A percentile compares a stretch with the other conserved stretches of the same genome.
Conservation (phyloP, 306 rosid species). For the Pyrus pyrifolia region DNA sequence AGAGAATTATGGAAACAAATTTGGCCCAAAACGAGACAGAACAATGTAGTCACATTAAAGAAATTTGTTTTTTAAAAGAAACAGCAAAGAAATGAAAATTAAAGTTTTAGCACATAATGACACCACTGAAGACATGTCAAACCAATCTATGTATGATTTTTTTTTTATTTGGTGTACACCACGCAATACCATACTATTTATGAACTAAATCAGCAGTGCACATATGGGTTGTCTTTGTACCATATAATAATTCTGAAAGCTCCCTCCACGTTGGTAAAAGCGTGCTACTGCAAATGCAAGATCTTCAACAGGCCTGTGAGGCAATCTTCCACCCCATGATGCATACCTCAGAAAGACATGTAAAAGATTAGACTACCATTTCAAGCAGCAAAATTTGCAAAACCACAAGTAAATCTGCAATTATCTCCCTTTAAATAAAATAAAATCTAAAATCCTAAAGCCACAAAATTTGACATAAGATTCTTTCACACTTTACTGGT, state of each 20-base stretch:
- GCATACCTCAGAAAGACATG: slow-evolving; percentile 56
- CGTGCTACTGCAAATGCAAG: slow-evolving; percentile 98
- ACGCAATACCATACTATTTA: neutral
- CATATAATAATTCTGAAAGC: slow-evolving; percentile 97
- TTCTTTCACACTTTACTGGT: neutral
- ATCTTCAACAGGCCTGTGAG: slow-evolving; percentile 95
- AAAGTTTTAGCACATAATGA: neutral
- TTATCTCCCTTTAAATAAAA: neutral
- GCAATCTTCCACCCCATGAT: slow-evolving; percentile 79
- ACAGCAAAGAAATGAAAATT: neutral
- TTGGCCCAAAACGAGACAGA: neutral
- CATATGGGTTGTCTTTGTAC: slow-evolving; percentile 31
- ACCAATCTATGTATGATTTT: too few species aligned
- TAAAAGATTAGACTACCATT: slow-evolving; percentile 13
- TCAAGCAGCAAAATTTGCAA: neutral
- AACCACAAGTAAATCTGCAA: neutral
- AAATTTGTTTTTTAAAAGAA: neutral
- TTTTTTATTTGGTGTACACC: neutral
- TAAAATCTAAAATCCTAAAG: neutral
- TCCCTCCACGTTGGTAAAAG: slow-evolving; percentile 90
- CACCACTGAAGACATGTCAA: neutral
- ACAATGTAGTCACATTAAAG: neutral
- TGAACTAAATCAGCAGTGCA: slow-evolving; percentile 4
- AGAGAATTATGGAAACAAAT: neutral
- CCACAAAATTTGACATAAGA: neutral